Base-by-base conservation (phyloP, 2,329 filamentous ascomycete species). In the Fusarium temperatum region DNA sequence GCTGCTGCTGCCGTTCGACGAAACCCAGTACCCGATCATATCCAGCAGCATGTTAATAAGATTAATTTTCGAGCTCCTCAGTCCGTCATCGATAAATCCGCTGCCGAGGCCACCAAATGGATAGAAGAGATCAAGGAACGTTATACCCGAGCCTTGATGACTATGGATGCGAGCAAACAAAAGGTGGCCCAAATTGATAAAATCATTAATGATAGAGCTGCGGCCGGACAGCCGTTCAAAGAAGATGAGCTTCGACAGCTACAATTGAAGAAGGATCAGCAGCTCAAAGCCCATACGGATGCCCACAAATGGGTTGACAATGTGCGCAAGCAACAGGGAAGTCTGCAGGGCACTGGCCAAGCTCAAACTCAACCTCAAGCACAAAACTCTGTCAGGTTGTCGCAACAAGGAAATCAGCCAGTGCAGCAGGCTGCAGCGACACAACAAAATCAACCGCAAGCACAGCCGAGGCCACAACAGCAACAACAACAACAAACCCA, bases 21-120 rank as follows among this genome's bases (percentile, higher is more conserved):
- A 60, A 72, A 75, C 26, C 83, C 81, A 69, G 77, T 87, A 8
- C 84, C 85, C 1, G 82, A 85, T 1, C 81, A 84, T 30, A 84
- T 89, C 41, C 72, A 86, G 63, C 80, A 84, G 10, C 87, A 88
- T 66, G 81, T 89, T 26, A 85, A 81, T 22, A 83, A 84, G 62
- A 85, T 89, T 74, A 83, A 82, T 6, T 89, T 87, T 73, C 80
- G 82, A 20, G 79, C 85, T 4, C 86, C 86, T 2, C 79, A 82
- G n/a, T 55, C 51, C 20, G 60, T 88, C 1, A 77, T 80, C 1
- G 84, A 86, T 22, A 86, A 85, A 66, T 76, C 80, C 22, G 81
- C 83, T 7, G 81, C 82, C 0, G 83, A 87, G n/a, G 81, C 83
- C 9, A 82, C 83, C 4, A 87, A 87, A 70, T 89, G 86, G 86